Evolutionary conservation across 108 stramenopile species (phyloP), one percentile per base, ranked within the genome.

Genomic region (Cyclotella kingstonii): DNA sequence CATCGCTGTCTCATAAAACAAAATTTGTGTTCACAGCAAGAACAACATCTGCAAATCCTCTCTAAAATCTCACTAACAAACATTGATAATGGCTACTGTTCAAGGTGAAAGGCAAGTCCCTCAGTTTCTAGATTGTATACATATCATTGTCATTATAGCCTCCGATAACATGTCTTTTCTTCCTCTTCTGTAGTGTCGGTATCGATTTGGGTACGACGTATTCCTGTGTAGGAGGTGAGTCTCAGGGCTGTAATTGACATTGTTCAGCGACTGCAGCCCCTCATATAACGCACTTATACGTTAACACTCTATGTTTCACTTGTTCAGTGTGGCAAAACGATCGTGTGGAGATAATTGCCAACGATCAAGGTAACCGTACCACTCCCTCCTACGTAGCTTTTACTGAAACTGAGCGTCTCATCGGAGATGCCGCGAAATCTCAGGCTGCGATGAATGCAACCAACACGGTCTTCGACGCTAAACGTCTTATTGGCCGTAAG

Each of bases 261-360:
- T n/a, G n/a, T n/a, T n/a, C n/a, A n/a, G n/a, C n/a, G n/a, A n/a
- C n/a, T n/a, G n/a, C n/a, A n/a, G n/a, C n/a, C n/a, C n/a, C n/a
- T n/a, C n/a, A n/a, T n/a, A n/a, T n/a, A n/a, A n/a, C n/a, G n/a
- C n/a, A n/a, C n/a, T n/a, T n/a, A n/a, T n/a, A n/a, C n/a, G n/a
- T n/a, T n/a, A n/a, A n/a, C n/a, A n/a, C n/a, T n/a, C n/a, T n/a
- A n/a, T n/a, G n/a, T n/a, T n/a, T n/a, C n/a, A n/a, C n/a, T n/a
- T n/a, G n/a, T n/a, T n/a, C n/a, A n/a, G 96, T 98, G 27, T 99
- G 96, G 96, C 96, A 98, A 79, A 97, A 97, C 65, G 98, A 98
- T 68, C 94, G 96, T 65, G 98, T 99, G 41, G 97, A 99, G 77
- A 98, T 99, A 82, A 98, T 99, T 76, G 94, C 96, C 80, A 97